Evolutionary conservation across 2,329 filamentous ascomycete species (phyloP).

Genomic region (Fusarium sp.): DNA sequence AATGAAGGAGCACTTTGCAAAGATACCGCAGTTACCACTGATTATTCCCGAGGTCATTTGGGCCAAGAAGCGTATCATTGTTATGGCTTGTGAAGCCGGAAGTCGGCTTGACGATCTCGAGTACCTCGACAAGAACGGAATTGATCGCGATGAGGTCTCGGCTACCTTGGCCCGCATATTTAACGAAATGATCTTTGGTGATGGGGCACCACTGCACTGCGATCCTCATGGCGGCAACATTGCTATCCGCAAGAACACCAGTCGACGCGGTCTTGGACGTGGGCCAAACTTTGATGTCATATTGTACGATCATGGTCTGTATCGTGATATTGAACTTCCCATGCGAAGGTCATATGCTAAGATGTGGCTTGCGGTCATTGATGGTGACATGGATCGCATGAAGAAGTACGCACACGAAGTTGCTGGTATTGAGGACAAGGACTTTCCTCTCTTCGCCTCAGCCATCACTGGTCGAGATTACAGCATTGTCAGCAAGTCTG

Average conservation of each 20-base stretch:
- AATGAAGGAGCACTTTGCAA: constrained; percentile 83
- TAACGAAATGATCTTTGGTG: constrained; percentile 99
- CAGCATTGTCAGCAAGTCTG: constrained; percentile 74
- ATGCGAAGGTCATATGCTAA: constrained; percentile 91
- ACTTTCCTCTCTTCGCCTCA: constrained; percentile 94
- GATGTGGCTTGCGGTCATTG: constrained; percentile 95
- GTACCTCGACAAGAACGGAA: constrained; percentile 85
- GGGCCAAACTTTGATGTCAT: constrained; percentile 91
- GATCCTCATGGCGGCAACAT: constrained; percentile 98
- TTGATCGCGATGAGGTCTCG: constrained; percentile 95
- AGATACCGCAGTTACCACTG: constrained; percentile 79
- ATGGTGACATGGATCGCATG: constrained; percentile 88
- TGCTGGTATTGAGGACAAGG: constrained; percentile 86
- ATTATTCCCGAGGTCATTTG: constrained; percentile 91
- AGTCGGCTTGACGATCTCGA: constrained; percentile 88
- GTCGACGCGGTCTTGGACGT: constrained; percentile 61
- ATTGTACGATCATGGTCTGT: constrained; percentile 96
- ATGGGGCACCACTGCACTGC: constrained; percentile 89
- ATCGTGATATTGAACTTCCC: constrained; percentile 86
- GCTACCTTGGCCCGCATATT: constrained; percentile 91
- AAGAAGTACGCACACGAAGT: constrained; percentile 89
- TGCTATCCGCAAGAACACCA: constrained; percentile 82
- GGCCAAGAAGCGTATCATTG: constrained; percentile 88
- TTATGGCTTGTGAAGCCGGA: constrained; percentile 94
- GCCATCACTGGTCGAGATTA: constrained; percentile 97